Evolutionary conservation across 2,329 filamentous ascomycete species (phyloP).

Genomic region (Xylaria digitata): DNA sequence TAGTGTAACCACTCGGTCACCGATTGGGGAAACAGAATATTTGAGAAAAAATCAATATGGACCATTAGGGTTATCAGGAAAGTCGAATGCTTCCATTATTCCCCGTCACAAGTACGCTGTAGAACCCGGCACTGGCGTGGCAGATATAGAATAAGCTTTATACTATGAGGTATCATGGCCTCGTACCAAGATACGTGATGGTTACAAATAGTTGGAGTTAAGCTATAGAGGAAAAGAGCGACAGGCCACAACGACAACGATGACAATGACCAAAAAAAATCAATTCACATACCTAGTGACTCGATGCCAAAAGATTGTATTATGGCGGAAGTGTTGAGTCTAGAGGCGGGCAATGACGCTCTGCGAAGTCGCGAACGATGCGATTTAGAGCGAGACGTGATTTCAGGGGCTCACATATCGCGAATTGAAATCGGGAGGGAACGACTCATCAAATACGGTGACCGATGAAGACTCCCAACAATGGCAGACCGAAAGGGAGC

Average conservation of each 20-base stretch:
- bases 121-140: not conserved
- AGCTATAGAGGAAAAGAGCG: not conserved
- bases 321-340: not conserved
- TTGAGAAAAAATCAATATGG: not conserved
- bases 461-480: constrained; percentile 1
- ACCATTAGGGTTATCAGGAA: not conserved
- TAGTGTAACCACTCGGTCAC: constrained; percentile 41
- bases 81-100: not conserved
- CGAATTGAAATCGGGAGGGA: constrained; percentile 11
- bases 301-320: not conserved
- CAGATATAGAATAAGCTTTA: not conserved
- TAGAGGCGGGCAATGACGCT: constrained; percentile 12
- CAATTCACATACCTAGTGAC: constrained; percentile 22
- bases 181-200: not conserved
- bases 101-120: not conserved
- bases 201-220: not conserved
- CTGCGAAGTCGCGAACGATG: constrained; percentile 22
- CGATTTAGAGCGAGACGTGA: constrained; percentile 14
- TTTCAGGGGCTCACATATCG: constrained; percentile 37
- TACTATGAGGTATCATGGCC: not conserved
- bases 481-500: constrained; percentile 12
- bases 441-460: constrained; percentile 10
- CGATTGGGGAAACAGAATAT: constrained; percentile 23
- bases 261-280: not conserved
- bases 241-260: not conserved